phyloP scores from a whole-genome alignment of 305 asterid genomes.

The Solanum hybrid region DNA sequence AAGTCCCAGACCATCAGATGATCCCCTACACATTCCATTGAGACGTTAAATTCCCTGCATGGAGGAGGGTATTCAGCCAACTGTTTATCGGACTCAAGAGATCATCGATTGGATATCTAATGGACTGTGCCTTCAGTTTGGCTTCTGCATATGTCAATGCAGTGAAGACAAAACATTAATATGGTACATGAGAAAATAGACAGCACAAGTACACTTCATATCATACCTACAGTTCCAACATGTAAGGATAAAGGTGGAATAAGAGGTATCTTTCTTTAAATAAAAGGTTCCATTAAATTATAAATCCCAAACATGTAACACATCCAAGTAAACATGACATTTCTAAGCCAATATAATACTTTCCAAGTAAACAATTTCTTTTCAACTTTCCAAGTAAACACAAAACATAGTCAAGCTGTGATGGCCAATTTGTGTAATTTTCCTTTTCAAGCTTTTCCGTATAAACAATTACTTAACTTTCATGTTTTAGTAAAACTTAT shows the following conservation, averaged over 20 bases:
- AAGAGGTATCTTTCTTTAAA: background rate
- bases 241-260: background rate
- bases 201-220: background rate
- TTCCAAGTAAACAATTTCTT: background rate
- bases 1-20: conserved; percentile 93
- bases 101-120: conserved; percentile 76
- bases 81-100: conserved; percentile 53
- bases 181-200: background rate
- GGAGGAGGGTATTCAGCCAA: conserved; percentile 55
- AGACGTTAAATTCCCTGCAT: conserved; percentile 55
- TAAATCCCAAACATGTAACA: background rate
- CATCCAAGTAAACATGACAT: background rate
- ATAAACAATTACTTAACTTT: background rate
- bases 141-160: conserved; percentile 32
- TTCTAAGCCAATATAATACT: background rate
- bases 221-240: background rate
- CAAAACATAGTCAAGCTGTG: background rate
- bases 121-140: conserved; percentile 28
- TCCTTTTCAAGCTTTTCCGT: background rate
- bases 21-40: conserved; percentile 79
- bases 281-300: background rate
- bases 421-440: background rate
- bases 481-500: background rate
- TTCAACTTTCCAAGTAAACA: background rate
- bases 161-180: background rate